Base-by-base conservation (phyloP, 495 filamentous ascomycete genomes). In the Aspergillus mulundensis region DNA sequence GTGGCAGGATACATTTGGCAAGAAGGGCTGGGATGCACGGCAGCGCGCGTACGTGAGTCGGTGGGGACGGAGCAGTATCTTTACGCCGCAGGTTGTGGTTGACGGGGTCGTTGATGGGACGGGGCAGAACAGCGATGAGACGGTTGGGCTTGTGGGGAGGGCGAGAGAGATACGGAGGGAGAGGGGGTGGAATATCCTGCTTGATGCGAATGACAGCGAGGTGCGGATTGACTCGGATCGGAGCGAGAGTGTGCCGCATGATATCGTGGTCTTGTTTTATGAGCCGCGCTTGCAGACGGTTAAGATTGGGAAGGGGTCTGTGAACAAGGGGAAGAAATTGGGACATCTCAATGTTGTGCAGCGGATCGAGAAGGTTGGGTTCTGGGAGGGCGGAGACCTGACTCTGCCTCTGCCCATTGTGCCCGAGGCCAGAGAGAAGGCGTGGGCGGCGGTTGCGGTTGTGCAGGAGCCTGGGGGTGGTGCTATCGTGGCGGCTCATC, bases 301-400 rank as follows among this genome's bases (percentile, higher is more conserved):
- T 2, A 45, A 46, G 52, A 54, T 54, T 16, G 42, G 42, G 30
- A 54, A 54, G 41, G 52, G 52, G n/a, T n/a, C n/a, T 7, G 52
- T 16, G 2, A 54, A 54, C 16, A 54, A 54, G 52, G 41, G 52
- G 16, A 54, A 54, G 52, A 54, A 54, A 42, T 10, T 54, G 3
- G 39, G 39, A 30, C 52, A 54, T 38, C 18, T 21, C 8, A 54
- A 54, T 39, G 16, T 39, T 16, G 52, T 54, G 18, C n/a, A 19
- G 25, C 16, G 12, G 41, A 20, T 54, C 2, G 2, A 2, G 6
- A 54, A 47, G 42, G 14, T 54, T 46, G 52, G 52, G 19, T 25
- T 24, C 15, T 54, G 52, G 52, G 20, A 46, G 5, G 52, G 52
- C 12, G 52, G 41, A 1, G 39, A 54, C 34, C 42, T 54, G 5